These are phyloP conservation scores for Globisporangium spiculum DNA, from an alignment of 352 stramenopile species.

Conservation along the genomic window DNA sequence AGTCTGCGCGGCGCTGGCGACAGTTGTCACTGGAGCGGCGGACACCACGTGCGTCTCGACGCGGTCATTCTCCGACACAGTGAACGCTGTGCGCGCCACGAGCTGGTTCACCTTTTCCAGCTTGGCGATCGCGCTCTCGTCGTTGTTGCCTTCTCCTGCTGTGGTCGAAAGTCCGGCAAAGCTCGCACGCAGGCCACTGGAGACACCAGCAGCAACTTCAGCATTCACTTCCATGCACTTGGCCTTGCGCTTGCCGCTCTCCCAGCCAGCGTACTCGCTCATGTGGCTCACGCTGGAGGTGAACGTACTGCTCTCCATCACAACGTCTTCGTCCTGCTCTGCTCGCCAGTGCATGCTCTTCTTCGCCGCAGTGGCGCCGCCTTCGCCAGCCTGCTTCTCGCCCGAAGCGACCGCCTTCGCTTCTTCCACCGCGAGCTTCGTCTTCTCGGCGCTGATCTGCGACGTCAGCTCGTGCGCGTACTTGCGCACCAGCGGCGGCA, in stretches of 20 bases:
- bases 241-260: slow-evolving; percentile 55
- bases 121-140: slow-evolving; percentile 20
- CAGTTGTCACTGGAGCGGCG: slow-evolving; percentile 3
- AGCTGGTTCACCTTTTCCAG: slow-evolving; percentile 61
- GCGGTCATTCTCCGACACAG: slow-evolving; percentile 46
- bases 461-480: slow-evolving; percentile 68
- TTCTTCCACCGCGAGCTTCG: slow-evolving; percentile 35
- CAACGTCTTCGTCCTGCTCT: slow-evolving; percentile 27
- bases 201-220: background rate
- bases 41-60: slow-evolving; percentile 11
- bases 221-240: slow-evolving; percentile 8
- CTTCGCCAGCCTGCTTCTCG: background rate
- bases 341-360: slow-evolving; percentile 11
- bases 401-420: slow-evolving; percentile 13
- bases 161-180: background rate
- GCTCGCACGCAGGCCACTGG: slow-evolving; percentile 15
- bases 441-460: slow-evolving; percentile 59
- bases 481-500: slow-evolving; percentile 75
- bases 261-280: slow-evolving; percentile 57
- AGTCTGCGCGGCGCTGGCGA: slow-evolving; percentile 10
- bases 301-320: slow-evolving; percentile 11
- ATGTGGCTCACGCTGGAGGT: slow-evolving; percentile 22
- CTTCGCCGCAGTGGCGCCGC: background rate
- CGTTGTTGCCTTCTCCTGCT: too few species aligned
- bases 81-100: slow-evolving; percentile 54